Evolutionary conservation across 768 basidiomycete species (phyloP).

Genomic region (Mycena filopes): DNA sequence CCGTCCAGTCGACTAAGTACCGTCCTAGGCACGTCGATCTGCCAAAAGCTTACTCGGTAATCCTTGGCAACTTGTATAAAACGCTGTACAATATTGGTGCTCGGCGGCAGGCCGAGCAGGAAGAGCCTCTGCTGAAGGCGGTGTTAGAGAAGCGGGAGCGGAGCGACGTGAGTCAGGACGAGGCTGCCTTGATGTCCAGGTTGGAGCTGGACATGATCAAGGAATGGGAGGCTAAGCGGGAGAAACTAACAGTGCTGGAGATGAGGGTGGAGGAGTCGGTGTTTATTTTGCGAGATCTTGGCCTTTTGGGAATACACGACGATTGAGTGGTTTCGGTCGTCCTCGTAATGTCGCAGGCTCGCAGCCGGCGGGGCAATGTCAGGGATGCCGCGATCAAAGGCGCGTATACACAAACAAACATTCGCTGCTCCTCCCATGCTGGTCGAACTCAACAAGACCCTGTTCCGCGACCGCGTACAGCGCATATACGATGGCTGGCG

Average conservation of each 20-base stretch:
- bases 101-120: constrained; percentile 79
- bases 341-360: no score
- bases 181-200: constrained; percentile 67
- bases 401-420: constrained; percentile 20
- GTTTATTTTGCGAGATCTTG: constrained; percentile 89
- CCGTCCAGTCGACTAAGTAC: constrained; percentile 4
- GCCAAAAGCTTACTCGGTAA: constrained; percentile 79
- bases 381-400: no score
- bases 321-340: constrained; percentile 52
- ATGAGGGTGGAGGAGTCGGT: constrained; percentile 89
- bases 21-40: constrained; percentile 88
- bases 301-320: constrained; percentile 57
- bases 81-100: constrained; percentile 87
- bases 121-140: constrained; percentile 69
- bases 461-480: constrained; percentile 67
- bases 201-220: constrained; percentile 80
- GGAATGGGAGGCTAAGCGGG: constrained; percentile 79
- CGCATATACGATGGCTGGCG: constrained; percentile 71
- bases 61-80: constrained; percentile 87
- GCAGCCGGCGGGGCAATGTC: no score
- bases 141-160: constrained; percentile 86
- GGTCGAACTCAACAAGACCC: constrained; percentile 76
- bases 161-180: constrained; percentile 85
- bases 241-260: constrained; percentile 83
- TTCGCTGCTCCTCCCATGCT: constrained; percentile 53